Evolutionary conservation across 306 rosid genomes (phyloP), one percentile per base, ranked within the genome.

Genomic region (Oemleria cerasiformis): DNA sequence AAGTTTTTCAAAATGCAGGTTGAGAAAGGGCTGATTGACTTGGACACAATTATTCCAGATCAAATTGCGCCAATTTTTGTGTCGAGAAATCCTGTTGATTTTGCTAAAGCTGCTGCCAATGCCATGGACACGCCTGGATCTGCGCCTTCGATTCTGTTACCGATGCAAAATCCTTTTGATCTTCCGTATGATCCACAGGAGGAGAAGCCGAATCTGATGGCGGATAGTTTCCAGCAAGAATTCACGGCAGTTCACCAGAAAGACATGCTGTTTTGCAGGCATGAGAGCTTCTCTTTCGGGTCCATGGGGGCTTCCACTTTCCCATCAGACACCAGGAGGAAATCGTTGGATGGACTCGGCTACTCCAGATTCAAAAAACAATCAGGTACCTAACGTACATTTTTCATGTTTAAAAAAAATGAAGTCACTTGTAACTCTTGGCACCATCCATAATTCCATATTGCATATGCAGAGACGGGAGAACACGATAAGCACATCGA

Each of bases 121-220:
- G 89, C 67, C 15, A 50, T 69, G 20, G 90, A 81, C 6, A 56
- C 73, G n/a, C 99, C 99, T 20, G 85, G 92, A 67, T 91, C 96
- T 44, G 99, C 97, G 8, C 97, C 97, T 42, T 83, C 97, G 4
- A 23, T 82, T 12, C 42, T 83, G 73, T 77, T 83, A 60, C 86
- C 82, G 14, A 19, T 21, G 45, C 73, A 77, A 71, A 91, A 90
- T 63, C 95, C 90, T 23, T 87, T 91, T 47, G 96, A 86, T 65
- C 84, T 94, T 74, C 96, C 91, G 0, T 91, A 86, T 71, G 96
- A 89, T 40, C 88, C 84, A 50, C 79, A 51, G 2, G 91, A 94
- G 70, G 98, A 94, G 76, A 91, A 75, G 65, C 92, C 91, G 0
- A 72, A 82, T 72, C 92, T 89, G 19, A 82, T 43, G 60, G 76